A percentile compares a stretch with the other conserved stretches of the same genome.
These are phyloP conservation scores for Sonneratia alba DNA, from an alignment of 345 rosid species.

Conservation along the genomic window DNA sequence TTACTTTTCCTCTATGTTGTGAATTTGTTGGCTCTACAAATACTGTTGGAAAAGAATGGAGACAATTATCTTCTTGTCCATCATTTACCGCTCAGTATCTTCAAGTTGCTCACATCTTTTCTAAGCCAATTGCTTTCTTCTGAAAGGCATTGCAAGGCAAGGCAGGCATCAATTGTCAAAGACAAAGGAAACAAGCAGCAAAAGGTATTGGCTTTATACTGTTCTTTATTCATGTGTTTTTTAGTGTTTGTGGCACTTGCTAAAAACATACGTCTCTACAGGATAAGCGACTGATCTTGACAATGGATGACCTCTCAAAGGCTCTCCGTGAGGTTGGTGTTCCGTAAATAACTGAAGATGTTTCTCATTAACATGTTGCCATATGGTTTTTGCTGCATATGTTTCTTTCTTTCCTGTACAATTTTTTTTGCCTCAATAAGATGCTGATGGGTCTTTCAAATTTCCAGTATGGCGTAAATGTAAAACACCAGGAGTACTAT, in stretches of 20 bases:
- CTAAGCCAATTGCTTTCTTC: not conserved
- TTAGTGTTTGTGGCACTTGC: not conserved
- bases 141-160: slow-evolving; percentile 84
- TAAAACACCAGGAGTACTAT: slow-evolving; percentile 88
- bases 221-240: not conserved
- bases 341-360: not conserved
- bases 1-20: not conserved
- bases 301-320: slow-evolving; percentile 90
- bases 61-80: not conserved
- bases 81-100: not conserved
- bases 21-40: not conserved
- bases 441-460: not conserved
- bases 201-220: slow-evolving; percentile 38
- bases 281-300: slow-evolving; percentile 82
- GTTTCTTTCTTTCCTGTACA: not conserved
- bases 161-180: slow-evolving; percentile 71
- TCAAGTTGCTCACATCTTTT: not conserved
- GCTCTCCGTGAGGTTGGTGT: slow-evolving; percentile 68
- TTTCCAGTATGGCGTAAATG: slow-evolving; percentile 70
- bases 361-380: not conserved
- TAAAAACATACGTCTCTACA: slow-evolving; percentile 16
- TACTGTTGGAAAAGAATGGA: not conserved
- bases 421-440: not conserved
- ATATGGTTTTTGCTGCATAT: not conserved
- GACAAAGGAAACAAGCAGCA: slow-evolving; percentile 92